Evolutionary conservation across 768 basidiomycete genomes (phyloP), one percentile per base, ranked within the genome.

Genomic region (Botryobasidium botryosum): DNA sequence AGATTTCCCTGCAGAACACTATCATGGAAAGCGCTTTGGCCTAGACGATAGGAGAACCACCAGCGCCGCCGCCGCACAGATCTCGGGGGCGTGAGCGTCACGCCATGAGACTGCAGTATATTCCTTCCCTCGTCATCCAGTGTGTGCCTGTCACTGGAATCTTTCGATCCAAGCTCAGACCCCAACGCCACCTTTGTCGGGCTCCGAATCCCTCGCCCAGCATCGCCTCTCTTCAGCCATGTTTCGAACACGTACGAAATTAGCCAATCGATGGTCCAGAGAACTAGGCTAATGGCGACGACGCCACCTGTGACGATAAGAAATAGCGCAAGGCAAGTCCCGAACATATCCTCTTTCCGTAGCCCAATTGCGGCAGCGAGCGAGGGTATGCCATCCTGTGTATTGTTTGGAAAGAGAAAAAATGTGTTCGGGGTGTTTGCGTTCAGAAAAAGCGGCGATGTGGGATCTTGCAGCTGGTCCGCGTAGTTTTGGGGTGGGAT

Each of bases 1-100:
- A 96, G 75, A 60, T 94, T 96, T 36, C 92, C 92, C 51, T 83
- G 77, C 43, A 87, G 64, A 41, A 85, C 73, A 52, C 72, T 80
- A 15, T 76, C 71, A 57, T 88, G 85, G 62, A 88, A 83, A 15
- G 81, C 79, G 40, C 75, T 75, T 48, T 80, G 68, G 52, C 76
- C 70, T 27, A 71, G 46, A 4, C 49, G 49, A 28, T 52, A 46
- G 25, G 48, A 25, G 52, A 46, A 51, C 50, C 51, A 54, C 17
- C 44, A 40, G 7, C 45, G 20, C n/a, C n/a, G n/a, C 15, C 44
- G 44, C 6, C 31, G 35, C 12, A n/a, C n/a, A n/a, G n/a, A n/a
- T n/a, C n/a, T n/a, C n/a, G n/a, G n/a, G n/a, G n/a, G n/a, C n/a
- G n/a, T n/a, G n/a, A n/a, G n/a, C n/a, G n/a, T n/a, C n/a, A n/a